Evolutionary conservation across 1,284 basidiomycete genomes (phyloP).

Genomic region (Moesziomyces antarcticus): DNA sequence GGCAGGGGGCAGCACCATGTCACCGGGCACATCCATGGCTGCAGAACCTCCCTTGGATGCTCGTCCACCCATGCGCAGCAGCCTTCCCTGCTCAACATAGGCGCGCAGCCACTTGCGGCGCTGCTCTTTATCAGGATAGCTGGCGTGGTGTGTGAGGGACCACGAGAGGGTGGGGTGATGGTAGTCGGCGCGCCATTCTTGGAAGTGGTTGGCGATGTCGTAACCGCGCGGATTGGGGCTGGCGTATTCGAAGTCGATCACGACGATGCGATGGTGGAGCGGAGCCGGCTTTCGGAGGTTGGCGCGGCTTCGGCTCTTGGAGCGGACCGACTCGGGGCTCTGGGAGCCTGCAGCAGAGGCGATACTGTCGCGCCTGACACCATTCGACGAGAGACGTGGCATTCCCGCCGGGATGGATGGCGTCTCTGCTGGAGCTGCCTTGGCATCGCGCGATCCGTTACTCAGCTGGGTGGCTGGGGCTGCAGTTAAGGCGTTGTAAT

Average conservation of each 20-base stretch:
- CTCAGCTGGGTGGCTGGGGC: slow-evolving; percentile 11
- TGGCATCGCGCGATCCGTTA: slow-evolving; percentile 25
- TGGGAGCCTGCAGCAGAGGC: slow-evolving; percentile 18
- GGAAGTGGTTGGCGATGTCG: slow-evolving; percentile 66
- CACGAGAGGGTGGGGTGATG: slow-evolving; percentile 55
- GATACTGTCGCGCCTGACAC: slow-evolving; percentile 29
- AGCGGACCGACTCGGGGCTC: slow-evolving; percentile 25
- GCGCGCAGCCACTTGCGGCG: slow-evolving; percentile 63
- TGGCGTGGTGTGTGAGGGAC: slow-evolving; percentile 55
- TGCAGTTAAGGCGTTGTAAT: slow-evolving; percentile 7
- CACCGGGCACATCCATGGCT: slow-evolving; percentile 26
- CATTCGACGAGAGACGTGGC: slow-evolving; percentile 39
- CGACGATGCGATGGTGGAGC: slow-evolving; percentile 62
- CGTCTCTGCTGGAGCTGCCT: slow-evolving; percentile 17
- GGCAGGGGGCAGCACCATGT: slow-evolving; percentile 50
- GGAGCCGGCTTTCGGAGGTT: slow-evolving; percentile 30
- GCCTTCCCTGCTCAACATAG: slow-evolving; percentile 64
- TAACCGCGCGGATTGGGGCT: slow-evolving; percentile 62
- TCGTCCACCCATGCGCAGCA: slow-evolving; percentile 51
- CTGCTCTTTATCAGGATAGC: slow-evolving; percentile 57
- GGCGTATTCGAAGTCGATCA: slow-evolving; percentile 66
- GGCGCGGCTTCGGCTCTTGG: slow-evolving; percentile 36
- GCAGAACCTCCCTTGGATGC: slow-evolving; percentile 28
- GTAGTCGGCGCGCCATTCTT: slow-evolving; percentile 66
- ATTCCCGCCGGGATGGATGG: slow-evolving; percentile 49